Evolutionary conservation across 2,329 filamentous ascomycete genomes (phyloP).

Genomic region (Lachnellula suecica): DNA sequence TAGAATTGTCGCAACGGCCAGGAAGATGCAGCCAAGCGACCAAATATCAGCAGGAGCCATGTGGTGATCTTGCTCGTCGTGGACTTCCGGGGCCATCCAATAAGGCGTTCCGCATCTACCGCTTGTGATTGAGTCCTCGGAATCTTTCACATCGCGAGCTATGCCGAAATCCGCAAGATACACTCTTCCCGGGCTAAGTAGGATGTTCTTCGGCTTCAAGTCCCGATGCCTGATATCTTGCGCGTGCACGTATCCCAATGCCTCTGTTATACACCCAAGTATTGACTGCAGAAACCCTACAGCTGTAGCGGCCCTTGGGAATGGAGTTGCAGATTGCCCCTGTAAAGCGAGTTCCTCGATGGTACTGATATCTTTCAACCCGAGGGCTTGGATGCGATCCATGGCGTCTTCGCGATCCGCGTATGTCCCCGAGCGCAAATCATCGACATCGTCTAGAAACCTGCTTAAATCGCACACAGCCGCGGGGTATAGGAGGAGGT

Average conservation of each 20-base stretch:
- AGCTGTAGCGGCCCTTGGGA: constrained; percentile 28
- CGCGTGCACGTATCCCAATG: constrained; percentile 22
- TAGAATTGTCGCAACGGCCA: constrained; percentile 44
- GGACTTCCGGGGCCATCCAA: constrained; percentile 47
- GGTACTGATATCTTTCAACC: constrained; percentile 36
- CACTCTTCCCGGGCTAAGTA: constrained; percentile 44
- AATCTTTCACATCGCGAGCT: constrained; percentile 44
- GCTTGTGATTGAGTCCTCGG: constrained; percentile 45
- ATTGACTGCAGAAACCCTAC: constrained; percentile 42
- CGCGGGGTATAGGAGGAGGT: constrained; percentile 47
- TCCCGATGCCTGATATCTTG: constrained; percentile 46
- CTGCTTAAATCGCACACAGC: constrained; percentile 45
- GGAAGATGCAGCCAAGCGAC: constrained; percentile 45
- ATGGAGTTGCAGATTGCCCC: constrained; percentile 13
- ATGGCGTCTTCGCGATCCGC: constrained; percentile 39
- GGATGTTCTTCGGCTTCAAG: constrained; percentile 48
- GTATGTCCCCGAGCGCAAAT: constrained; percentile 39
- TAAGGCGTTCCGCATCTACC: constrained; percentile 39
- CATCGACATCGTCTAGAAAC: constrained; percentile 44
- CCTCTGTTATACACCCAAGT: constrained; percentile 42
- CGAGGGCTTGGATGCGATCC: constrained; percentile 38
- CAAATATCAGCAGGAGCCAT: constrained; percentile 50
- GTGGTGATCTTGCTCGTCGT: constrained; percentile 38
- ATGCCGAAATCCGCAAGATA: constrained; percentile 51
- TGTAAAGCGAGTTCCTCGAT: constrained; percentile 13